Percentiles rank a stretch among this genome's conserved stretches.
Conservation (phyloP, 2,329 filamentous ascomycete species). For the Colletotrichum orbiculare region DNA sequence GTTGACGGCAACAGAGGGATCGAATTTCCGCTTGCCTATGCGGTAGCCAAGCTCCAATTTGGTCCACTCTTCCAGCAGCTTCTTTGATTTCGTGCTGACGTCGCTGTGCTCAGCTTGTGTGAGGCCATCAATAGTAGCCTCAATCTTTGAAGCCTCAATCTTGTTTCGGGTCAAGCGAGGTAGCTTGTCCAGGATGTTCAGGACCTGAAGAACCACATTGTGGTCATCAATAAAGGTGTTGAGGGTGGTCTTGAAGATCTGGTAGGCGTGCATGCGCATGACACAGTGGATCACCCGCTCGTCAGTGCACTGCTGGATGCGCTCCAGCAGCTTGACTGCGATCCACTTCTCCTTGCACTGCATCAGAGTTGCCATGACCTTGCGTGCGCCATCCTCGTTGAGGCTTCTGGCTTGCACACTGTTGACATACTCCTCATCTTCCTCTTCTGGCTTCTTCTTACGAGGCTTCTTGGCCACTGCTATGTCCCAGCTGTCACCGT, state of each 20-base stretch:
- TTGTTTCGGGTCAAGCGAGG: constrained; percentile 96
- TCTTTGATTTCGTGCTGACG: constrained; percentile 76
- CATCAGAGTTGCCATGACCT: constrained; percentile 96
- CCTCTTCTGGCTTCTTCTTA: constrained; percentile 91
- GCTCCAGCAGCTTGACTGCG: constrained; percentile 90
- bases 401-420: constrained; percentile 83
- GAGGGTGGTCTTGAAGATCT: constrained; percentile 89
- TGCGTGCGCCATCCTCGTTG: constrained; percentile 85
- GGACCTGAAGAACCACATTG: constrained; percentile 88
- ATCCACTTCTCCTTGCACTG: constrained; percentile 99
- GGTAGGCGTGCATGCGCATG: constrained; percentile 96
- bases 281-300: constrained; percentile 89
- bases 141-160: constrained; percentile 95
- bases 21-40: constrained; percentile 89
- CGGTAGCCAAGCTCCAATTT: constrained; percentile 91
- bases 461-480: constrained; percentile 88
- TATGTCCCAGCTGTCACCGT: constrained; percentile 91
- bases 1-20: constrained; percentile 70
- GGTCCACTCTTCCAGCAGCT: constrained; percentile 85
- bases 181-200: constrained; percentile 89
- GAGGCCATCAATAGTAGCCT: constrained; percentile 79
- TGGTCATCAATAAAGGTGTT: constrained; percentile 88
- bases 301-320: constrained; percentile 88
- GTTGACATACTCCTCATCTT: constrained; percentile 96
- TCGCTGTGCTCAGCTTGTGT: constrained; percentile 76